A percentile compares a stretch with the other conserved stretches of the same genome.
These are phyloP conservation scores for Pterocarpus santalinus DNA, from an alignment of 306 rosid genomes.

Conservation along the genomic window DNA sequence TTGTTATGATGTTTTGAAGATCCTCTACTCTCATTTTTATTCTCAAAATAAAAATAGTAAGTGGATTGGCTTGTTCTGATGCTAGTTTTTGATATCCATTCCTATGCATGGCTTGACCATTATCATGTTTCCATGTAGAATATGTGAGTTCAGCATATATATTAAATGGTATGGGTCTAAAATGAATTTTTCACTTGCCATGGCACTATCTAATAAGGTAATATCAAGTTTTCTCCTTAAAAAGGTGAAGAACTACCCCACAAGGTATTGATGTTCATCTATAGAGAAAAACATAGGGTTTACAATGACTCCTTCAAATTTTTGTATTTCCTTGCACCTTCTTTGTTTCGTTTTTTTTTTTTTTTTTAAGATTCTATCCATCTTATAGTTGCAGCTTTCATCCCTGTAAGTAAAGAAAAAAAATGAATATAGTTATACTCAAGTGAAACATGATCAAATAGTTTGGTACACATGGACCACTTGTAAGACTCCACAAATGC, in stretches of 20 bases:
- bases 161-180: constrained; percentile 17
- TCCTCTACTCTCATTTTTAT: constrained; percentile 27
- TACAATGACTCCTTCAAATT: not conserved
- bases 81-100: constrained; percentile 14
- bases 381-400: not conserved
- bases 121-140: constrained; percentile 18
- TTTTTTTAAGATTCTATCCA: constrained; percentile 30
- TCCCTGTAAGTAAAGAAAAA: not conserved
- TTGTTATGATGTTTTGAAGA: constrained; percentile 1
- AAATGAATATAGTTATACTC: constrained; percentile 8
- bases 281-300: constrained; percentile 1
- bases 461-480: constrained; percentile 19
- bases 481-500: constrained; percentile 36
- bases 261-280: not conserved
- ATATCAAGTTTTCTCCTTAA: not conserved
- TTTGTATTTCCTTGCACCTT: not conserved
- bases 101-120: constrained; percentile 25
- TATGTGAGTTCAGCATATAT: not conserved
- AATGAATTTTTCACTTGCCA: not conserved
- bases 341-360: constrained; percentile 22
- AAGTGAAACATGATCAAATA: constrained; percentile 14
- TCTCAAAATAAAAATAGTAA: constrained; percentile 11
- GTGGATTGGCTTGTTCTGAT: not conserved
- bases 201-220: not conserved
- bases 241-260: not conserved